Evolutionary conservation across 2,329 filamentous ascomycete genomes (phyloP), one percentile per base, ranked within the genome.

Genomic region (Colletotrichum somersetense): DNA sequence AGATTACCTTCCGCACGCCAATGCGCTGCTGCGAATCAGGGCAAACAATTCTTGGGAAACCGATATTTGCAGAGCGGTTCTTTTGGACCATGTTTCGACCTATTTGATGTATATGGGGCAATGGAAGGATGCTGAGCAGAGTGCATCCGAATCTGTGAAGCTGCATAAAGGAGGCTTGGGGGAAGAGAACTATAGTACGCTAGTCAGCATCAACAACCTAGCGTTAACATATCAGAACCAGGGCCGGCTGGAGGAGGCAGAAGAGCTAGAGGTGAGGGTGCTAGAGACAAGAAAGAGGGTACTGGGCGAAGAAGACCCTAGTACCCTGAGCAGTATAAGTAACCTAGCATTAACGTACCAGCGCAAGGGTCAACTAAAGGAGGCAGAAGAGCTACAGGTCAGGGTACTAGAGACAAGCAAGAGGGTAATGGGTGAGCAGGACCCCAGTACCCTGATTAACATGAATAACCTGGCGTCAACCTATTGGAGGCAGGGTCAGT

Each of bases 301-400:
- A 3, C 16, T 33, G 0, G 16, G 59, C 5, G 23, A 33, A 3
- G 20, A 44, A 4, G 23, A 62, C 42, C 64, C 30, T 6, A 16
- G 10, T 5, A 55, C 52, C 1, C 18, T 55, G 1, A 5, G 0
- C 1, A 55, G 26, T 20, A 35, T 55, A 1, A 1, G 0, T 7
- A 55, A n/a, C 52, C 18, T 55, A 12, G 52, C 52, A 10, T 35
- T 2, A n/a, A 55, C 26, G 4, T 55, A 55, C 12, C 0, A 0
- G 1, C 0, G 20, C 0, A 30, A 55, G 18, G 30, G 30, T 5
- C 16, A 2, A 16, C 4, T 1, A 5, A 16, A 35, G 3, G 30
- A 55, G 18, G 52, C 52, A 12, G 52, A 55, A 55, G 18, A 55
- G 23, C 52, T 55, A 35, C 4, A 3, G 16, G 3, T 35, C 11